Percentiles rank a stretch among this genome's conserved stretches.
Evolutionary conservation across 305 asterid genomes (phyloP).

Genomic region (Fraxinus xanthoxyloides): DNA sequence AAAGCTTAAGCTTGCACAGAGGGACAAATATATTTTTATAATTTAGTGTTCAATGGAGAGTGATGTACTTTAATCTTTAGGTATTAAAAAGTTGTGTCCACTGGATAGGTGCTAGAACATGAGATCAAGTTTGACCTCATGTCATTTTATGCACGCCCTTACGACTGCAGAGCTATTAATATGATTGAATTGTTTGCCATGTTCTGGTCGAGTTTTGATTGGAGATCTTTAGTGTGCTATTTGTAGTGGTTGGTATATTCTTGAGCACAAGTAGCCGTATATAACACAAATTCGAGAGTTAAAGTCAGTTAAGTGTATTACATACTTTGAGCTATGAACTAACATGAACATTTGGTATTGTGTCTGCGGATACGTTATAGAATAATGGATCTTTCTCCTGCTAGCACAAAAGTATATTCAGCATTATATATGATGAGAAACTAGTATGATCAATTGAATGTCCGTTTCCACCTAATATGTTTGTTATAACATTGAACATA

Average conservation of each 20-base stretch:
- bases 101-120: neutral
- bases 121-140: neutral
- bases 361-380: neutral
- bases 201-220: neutral
- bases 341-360: neutral
- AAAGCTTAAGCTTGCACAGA: neutral
- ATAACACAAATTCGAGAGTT: neutral
- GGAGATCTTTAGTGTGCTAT: neutral
- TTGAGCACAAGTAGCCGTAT: neutral
- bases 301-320: constrained; percentile 2
- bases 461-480: neutral
- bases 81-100: neutral
- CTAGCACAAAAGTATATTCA: neutral
- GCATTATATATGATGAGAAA: neutral
- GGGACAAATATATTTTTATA: neutral
- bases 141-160: neutral
- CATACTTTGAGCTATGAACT: constrained; percentile 7
- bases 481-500: neutral
- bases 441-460: neutral
- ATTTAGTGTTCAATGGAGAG: neutral
- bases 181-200: neutral
- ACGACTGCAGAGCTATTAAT: neutral
- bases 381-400: neutral
- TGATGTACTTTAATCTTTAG: neutral
- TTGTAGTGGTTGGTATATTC: neutral